phyloP scores from a whole-genome alignment of 1,284 basidiomycete species.

The Puccinia brachypodii region DNA sequence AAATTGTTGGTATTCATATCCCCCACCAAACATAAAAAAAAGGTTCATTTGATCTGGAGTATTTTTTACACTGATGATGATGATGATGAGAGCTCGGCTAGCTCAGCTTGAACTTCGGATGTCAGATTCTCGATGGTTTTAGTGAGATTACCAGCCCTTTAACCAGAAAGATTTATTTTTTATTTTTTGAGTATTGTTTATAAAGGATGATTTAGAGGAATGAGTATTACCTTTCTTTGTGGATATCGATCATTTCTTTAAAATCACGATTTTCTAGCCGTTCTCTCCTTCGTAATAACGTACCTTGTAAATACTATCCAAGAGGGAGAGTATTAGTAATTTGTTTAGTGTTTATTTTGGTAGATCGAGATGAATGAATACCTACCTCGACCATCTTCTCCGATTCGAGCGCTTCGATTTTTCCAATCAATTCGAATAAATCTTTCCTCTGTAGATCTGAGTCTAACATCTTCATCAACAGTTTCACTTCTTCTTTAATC shows the following conservation, averaged over 20 bases:
- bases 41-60: no score
- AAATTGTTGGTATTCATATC: no score
- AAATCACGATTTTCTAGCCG: constrained; percentile 1
- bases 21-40: no score
- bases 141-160: background rate
- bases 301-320: constrained; percentile 8
- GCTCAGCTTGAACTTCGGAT: constrained; percentile 9
- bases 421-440: background rate
- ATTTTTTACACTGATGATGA: no score
- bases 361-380: background rate
- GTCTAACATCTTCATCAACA: background rate
- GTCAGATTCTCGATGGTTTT: background rate
- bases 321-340: background rate
- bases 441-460: background rate
- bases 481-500: constrained; percentile 3
- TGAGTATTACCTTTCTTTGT: constrained; percentile 13
- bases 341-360: background rate
- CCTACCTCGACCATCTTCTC: constrained; percentile 2
- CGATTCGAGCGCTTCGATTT: constrained; percentile 6
- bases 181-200: background rate
- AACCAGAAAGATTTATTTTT: background rate
- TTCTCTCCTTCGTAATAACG: background rate
- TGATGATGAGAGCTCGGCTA: background rate
- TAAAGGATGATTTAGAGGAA: background rate
- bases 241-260: background rate